Evolutionary conservation across 2,329 filamentous ascomycete species (phyloP).

Genomic region (Talaromyces sp.): DNA sequence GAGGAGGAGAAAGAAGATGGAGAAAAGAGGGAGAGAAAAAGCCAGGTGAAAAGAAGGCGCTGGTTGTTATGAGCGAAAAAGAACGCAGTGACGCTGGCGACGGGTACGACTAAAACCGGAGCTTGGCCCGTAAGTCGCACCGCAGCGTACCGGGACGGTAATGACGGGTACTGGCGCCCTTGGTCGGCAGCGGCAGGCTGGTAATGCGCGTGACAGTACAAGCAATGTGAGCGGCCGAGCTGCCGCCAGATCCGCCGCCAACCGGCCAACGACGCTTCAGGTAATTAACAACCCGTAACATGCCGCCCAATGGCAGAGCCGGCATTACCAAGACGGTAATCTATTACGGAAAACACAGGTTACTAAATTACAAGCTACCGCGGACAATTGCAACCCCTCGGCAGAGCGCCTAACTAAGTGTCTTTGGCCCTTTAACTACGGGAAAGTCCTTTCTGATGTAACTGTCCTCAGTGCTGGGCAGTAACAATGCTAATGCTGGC

Average conservation of each 20-base stretch:
- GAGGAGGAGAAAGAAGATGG: slow-evolving; percentile 23
- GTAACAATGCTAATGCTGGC: too few species aligned
- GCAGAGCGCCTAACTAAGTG: neutral
- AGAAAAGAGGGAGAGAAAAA: slow-evolving; percentile 29
- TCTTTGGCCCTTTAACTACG: neutral
- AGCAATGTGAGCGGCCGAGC: neutral
- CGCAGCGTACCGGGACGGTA: slow-evolving; percentile 12
- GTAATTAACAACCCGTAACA: neutral
- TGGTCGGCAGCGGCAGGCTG: neutral
- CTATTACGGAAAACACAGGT: neutral
- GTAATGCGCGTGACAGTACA: slow-evolving; percentile 1
- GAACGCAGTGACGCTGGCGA: slow-evolving; percentile 20
- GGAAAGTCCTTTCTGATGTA: neutral
- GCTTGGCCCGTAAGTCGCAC: slow-evolving; percentile 33
- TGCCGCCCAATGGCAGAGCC: slow-evolving; percentile 1
- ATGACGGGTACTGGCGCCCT: neutral
- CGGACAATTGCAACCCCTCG: neutral
- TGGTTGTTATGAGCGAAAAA: slow-evolving; percentile 32
- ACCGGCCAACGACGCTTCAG: neutral
- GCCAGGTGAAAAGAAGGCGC: slow-evolving; percentile 32
- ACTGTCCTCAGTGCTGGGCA: neutral
- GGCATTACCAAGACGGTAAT: slow-evolving; percentile 6
- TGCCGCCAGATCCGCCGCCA: neutral
- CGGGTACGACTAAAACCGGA: slow-evolving; percentile 24
- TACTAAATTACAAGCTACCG: neutral